Evolutionary conservation across 495 filamentous ascomycete genomes (phyloP).

Genomic region (Hypoxylon intermedium): DNA sequence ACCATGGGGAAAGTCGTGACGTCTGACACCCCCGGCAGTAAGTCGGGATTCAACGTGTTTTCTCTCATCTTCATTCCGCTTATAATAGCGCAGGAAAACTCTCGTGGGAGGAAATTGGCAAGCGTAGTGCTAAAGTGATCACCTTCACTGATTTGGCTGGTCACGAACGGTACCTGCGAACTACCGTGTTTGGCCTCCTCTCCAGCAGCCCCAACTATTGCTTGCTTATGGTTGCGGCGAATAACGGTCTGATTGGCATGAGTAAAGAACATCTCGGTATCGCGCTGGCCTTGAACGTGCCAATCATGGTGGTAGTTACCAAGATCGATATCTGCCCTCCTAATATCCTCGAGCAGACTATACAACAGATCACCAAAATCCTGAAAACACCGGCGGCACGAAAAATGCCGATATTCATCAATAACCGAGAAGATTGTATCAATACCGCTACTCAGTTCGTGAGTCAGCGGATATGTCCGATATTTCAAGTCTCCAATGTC

Average conservation of each 20-base stretch:
- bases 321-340: constrained; percentile 99
- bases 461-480: constrained; percentile 91
- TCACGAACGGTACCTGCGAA: constrained; percentile 93
- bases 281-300: constrained; percentile 92
- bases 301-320: constrained; percentile 97
- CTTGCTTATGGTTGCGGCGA: constrained; percentile 96
- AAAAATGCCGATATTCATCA: constrained; percentile 98
- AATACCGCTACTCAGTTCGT: constrained; percentile 97
- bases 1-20: constrained; percentile 83
- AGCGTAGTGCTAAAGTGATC: constrained; percentile 94
- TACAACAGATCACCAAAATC: constrained; percentile 89
- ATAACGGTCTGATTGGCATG: constrained; percentile 97
- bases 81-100: constrained; percentile 54
- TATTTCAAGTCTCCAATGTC: constrained; percentile 98
- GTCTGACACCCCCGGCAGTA: constrained; percentile 80
- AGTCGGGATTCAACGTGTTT: constrained; percentile 37
- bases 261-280: constrained; percentile 97
- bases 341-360: constrained; percentile 91
- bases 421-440: constrained; percentile 87
- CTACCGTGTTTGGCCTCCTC: constrained; percentile 93
- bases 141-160: constrained; percentile 95
- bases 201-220: constrained; percentile 98
- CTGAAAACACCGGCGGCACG: constrained; percentile 90
- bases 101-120: constrained; percentile 98
- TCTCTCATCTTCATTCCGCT: not conserved